Base-by-base conservation (phyloP, 176 grass and related monocot genomes). In the Olyra latifolia region DNA sequence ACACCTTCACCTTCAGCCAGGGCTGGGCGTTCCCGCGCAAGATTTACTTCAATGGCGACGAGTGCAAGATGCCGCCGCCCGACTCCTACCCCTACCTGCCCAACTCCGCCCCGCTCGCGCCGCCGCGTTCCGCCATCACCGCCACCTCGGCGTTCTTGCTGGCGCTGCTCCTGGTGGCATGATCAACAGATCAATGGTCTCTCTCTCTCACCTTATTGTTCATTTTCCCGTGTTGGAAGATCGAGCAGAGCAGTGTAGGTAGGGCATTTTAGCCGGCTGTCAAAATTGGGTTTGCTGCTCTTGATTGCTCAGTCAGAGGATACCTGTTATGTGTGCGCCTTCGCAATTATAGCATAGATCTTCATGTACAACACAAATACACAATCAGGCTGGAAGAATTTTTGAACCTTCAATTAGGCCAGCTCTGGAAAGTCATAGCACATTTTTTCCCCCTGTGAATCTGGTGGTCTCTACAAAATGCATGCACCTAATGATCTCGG, bases 41-140 rank as follows among this genome's bases (percentile, higher is more conserved):
- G 87, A 88, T 98, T 28, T 95, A 91, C 90, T 95, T 98, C 84
- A 98, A 98, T 50, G 92, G 92, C 84, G 90, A 98, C 79, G 84
- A 93, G 89, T 98, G 92, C 84, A 88, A 81, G 79, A 83, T 91
- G 90, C 96, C 90, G 3, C 68, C 75, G 13, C 96, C 92, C 4
- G 90, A 95, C 76, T 55, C 80, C 29, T 98, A 98, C 84, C 95
- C 96, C 3, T 85, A 93, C 82, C 86, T 98, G 49, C 96, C 92
- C 38, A 98, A 70, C 65, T 77, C 90, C 27, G 79, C 87, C 9
- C 84, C 69, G 3, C 14, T 16, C 35, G 17, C 1, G 8, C 10
- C 66, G 4, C 54, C 54, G 0, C 32, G 8, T 25, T 72, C 59
- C 22, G 2, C 12, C 25, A 1, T 25, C 45, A 10, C 38, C 4